phyloP scores from a whole-genome alignment of 2,329 filamentous ascomycete species.

The Fusarium neocosmosporiellum region DNA sequence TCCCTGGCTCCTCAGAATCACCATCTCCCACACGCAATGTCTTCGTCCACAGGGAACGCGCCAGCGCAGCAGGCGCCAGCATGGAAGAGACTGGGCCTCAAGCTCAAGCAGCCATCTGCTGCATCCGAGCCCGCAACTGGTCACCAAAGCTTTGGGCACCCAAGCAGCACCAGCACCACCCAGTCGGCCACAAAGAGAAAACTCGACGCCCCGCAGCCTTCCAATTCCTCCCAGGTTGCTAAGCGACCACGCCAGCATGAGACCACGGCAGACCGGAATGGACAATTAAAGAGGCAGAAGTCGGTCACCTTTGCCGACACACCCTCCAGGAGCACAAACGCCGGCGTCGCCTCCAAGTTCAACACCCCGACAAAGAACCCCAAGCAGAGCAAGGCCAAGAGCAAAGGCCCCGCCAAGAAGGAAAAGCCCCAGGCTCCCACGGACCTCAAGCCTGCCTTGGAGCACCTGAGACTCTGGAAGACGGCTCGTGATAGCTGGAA shows the following conservation, averaged over 20 bases:
- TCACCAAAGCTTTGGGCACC: slow-evolving; percentile 52
- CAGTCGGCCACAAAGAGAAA: slow-evolving; percentile 54
- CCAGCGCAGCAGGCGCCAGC: slow-evolving; percentile 63
- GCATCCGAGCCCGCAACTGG: slow-evolving; percentile 47
- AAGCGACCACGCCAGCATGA: slow-evolving; percentile 51
- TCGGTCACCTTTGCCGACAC: slow-evolving; percentile 62
- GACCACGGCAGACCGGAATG: slow-evolving; percentile 39
- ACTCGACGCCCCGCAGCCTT: slow-evolving; percentile 49
- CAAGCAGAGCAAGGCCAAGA: slow-evolving; percentile 46
- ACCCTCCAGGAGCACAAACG: slow-evolving; percentile 48
- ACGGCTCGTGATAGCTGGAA: slow-evolving; percentile 81
- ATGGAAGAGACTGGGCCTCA: slow-evolving; percentile 73
- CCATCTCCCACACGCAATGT: slow-evolving; percentile 50
- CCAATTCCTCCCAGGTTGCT: slow-evolving; percentile 45
- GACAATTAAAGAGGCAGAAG: slow-evolving; percentile 55
- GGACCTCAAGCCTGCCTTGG: slow-evolving; percentile 72
- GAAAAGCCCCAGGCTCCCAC: slow-evolving; percentile 50
- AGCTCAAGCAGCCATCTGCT: slow-evolving; percentile 62
- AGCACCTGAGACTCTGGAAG: slow-evolving; percentile 83
- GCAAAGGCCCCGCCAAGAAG: slow-evolving; percentile 54
- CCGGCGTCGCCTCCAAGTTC: slow-evolving; percentile 39
- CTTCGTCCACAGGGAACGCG: slow-evolving; percentile 55
- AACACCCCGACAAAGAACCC: slow-evolving; percentile 50
- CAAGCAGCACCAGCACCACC: slow-evolving; percentile 51
- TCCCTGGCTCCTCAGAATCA: slow-evolving; percentile 18